A percentile compares a stretch with the other conserved stretches of the same genome.
These are phyloP conservation scores for Sugiyamaella americana DNA, from an alignment of 805 yeast species.

Conservation along the genomic window DNA sequence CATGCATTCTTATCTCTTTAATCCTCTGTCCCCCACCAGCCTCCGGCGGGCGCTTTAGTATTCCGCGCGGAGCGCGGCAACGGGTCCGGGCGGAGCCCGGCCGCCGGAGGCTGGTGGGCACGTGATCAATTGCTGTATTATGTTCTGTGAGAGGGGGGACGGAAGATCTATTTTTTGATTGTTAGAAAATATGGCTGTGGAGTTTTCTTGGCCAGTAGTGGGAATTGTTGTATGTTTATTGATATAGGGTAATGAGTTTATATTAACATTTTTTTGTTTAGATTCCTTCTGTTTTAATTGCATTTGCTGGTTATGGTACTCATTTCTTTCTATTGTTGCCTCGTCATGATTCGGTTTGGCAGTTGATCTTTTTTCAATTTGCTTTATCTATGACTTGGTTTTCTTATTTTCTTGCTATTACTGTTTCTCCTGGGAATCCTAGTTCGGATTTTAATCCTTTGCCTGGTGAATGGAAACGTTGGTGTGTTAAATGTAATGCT, in stretches of 20 bases:
- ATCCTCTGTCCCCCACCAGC: no score
- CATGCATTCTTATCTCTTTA: no score
- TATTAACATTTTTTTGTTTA: no score
- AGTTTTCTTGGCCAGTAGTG: conserved; percentile 26
- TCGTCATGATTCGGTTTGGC: conserved; percentile 35
- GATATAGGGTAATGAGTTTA: conserved; percentile 11
- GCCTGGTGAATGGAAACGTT: conserved; percentile 52
- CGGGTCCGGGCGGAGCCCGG: no score
- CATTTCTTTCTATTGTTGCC: conserved; percentile 48
- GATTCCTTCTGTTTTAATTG: conserved; percentile 62
- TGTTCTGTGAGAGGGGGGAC: no score
- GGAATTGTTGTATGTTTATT: conserved; percentile 18
- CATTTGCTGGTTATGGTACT: conserved; percentile 54
- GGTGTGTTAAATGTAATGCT: conserved; percentile 64
- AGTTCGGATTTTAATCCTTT: conserved; percentile 42
- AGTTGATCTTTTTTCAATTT: conserved; percentile 44
- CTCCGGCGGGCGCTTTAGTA: no score
- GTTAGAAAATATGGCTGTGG: conserved; percentile 7
- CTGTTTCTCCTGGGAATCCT: conserved; percentile 62
- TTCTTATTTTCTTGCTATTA: conserved; percentile 65
- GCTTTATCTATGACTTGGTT: conserved; percentile 59
- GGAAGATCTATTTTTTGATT: no score
- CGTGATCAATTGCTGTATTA: no score
- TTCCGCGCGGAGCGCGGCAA: no score
- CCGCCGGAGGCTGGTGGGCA: no score